A percentile compares a stretch with the other conserved stretches of the same genome.
Conservation (phyloP, 1,139 yeast species). For the Hanseniaspora gamundiae region DNA sequence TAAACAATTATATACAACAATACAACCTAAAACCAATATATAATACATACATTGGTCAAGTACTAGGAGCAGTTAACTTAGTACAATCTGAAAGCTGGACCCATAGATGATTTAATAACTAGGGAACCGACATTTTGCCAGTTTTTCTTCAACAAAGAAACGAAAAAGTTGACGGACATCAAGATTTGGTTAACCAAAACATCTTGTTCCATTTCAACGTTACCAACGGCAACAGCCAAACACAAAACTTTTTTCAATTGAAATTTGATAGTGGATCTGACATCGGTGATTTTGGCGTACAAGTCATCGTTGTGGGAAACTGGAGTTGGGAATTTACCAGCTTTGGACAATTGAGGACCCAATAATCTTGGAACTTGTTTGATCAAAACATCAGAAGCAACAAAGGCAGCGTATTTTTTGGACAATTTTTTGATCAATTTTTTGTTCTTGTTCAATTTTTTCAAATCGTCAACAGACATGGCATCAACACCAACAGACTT, state of each 20-base stretch:
- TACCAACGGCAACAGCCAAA: constrained; percentile 94
- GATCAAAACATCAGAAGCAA: constrained; percentile 98
- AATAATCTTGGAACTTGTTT: constrained; percentile 99
- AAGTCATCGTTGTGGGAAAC: constrained; percentile 99
- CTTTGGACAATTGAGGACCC: constrained; percentile 99
- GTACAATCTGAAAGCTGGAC: constrained; percentile 99
- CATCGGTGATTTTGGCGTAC: constrained; percentile 91
- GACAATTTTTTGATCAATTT: constrained; percentile 99
- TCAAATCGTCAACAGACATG: constrained; percentile 99
- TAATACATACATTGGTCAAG: neutral
- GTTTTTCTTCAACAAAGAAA: constrained; percentile 99
- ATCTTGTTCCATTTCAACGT: constrained; percentile 99
- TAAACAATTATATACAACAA: neutral
- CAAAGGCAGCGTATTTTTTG: constrained; percentile 99
- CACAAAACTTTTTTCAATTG: constrained; percentile 95
- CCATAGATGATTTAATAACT: constrained; percentile 99
- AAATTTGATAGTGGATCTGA: constrained; percentile 99
- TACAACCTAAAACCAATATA: neutral
- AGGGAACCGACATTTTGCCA: constrained; percentile 99
- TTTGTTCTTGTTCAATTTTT: constrained; percentile 99
- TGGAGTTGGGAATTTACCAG: constrained; percentile 99
- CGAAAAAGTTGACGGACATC: constrained; percentile 99
- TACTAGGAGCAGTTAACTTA: constrained; percentile 36
- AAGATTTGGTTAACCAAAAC: constrained; percentile 93
- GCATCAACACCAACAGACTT: constrained; percentile 99